Evolutionary conservation across 371 early-diverging fungal species (phyloP).

Genomic region (Apophysomyces trapeziformis): DNA sequence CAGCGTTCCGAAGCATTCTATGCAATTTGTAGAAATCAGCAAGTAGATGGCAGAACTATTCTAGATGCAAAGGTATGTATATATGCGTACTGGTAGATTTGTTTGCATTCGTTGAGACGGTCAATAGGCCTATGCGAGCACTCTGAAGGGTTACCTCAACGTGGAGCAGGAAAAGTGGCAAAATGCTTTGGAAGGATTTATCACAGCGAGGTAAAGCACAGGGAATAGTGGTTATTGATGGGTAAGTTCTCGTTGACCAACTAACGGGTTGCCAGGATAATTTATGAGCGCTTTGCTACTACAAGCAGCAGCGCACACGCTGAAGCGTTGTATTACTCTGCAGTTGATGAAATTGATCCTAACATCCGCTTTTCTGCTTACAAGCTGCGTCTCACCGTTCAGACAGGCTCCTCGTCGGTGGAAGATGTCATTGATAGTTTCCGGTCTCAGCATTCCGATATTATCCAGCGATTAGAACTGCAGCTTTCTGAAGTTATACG

Average conservation of each 20-base stretch:
- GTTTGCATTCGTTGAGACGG: not conserved
- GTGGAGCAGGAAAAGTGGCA: constrained; percentile 79
- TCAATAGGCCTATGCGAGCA: constrained; percentile 68
- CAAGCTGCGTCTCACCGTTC: constrained; percentile 56
- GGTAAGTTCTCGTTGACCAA: not conserved
- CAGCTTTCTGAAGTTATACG: constrained; percentile 34
- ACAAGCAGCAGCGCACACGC: constrained; percentile 54
- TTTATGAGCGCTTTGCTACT: constrained; percentile 70
- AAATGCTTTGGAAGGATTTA: constrained; percentile 65
- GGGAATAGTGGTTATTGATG: not conserved
- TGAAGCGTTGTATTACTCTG: constrained; percentile 68
- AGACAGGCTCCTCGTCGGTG: constrained; percentile 16
- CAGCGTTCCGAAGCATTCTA: constrained; percentile 58
- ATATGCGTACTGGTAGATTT: not conserved
- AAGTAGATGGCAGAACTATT: constrained; percentile 57
- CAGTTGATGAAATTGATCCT: constrained; percentile 81
- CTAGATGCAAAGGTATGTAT: constrained; percentile 66
- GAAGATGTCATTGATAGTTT: constrained; percentile 53
- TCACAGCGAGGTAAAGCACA: constrained; percentile 46
- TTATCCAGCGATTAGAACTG: constrained; percentile 46
- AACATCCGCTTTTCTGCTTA: constrained; percentile 84
- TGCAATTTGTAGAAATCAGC: constrained; percentile 54
- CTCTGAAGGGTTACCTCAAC: constrained; percentile 68
- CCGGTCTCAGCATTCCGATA: constrained; percentile 41
- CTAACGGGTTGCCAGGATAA: constrained; percentile 36